Evolutionary conservation across 2,329 filamentous ascomycete species (phyloP).

Genomic region (Mollisia scopiformis): DNA sequence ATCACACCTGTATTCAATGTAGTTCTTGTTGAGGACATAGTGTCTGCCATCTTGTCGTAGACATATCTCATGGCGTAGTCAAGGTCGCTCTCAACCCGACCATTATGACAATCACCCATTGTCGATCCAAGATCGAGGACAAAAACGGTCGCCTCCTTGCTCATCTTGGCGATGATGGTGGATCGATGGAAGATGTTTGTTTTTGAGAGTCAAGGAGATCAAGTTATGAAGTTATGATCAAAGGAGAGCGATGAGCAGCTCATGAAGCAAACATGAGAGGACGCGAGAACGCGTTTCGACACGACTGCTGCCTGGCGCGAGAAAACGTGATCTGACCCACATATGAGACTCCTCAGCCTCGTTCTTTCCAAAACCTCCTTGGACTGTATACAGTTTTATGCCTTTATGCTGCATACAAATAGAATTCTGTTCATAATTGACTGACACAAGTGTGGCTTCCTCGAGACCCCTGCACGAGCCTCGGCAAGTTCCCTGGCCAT

Average conservation of each 20-base stretch:
- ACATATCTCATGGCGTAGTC: slow-evolving; percentile 91
- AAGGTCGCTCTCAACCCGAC: slow-evolving; percentile 76
- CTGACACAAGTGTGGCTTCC: not conserved
- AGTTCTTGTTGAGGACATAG: slow-evolving; percentile 69
- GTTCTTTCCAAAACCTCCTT: too few species aligned
- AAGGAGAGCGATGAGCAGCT: not conserved
- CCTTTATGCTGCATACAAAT: too few species aligned
- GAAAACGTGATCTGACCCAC: not conserved
- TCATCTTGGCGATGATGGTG: slow-evolving; percentile 65
- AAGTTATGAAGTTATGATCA: slow-evolving; percentile 16
- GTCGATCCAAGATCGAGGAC: slow-evolving; percentile 85
- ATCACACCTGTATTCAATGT: slow-evolving; percentile 78
- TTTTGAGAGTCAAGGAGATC: not conserved
- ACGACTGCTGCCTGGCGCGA: not conserved
- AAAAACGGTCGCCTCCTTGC: slow-evolving; percentile 92
- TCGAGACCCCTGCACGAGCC: not conserved
- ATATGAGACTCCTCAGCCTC: too few species aligned
- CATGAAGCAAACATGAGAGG: not conserved
- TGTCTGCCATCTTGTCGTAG: slow-evolving; percentile 88
- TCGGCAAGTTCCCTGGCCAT: not conserved
- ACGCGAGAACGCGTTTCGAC: not conserved
- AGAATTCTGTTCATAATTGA: too few species aligned
- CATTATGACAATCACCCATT: slow-evolving; percentile 76
- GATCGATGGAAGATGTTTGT: not conserved
- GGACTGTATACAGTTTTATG: too few species aligned